These are phyloP conservation scores for Boehmeria nivea DNA, from an alignment of 306 rosid species.

Conservation along the genomic window DNA sequence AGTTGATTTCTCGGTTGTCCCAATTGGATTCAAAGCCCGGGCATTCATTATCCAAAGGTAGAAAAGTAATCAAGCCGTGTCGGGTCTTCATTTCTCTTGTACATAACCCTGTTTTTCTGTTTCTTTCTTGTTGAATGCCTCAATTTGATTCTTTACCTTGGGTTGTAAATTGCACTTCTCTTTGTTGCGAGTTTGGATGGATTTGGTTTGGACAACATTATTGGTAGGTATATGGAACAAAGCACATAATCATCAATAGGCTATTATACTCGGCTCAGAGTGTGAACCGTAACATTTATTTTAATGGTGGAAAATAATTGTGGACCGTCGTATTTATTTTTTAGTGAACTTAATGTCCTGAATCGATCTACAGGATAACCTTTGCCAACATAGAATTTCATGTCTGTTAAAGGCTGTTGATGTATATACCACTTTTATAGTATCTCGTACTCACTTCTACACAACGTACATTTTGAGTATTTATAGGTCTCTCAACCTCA, in stretches of 20 bases:
- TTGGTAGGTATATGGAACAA: not conserved
- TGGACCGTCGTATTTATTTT: too few relatives aligned
- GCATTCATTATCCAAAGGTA: constrained; percentile 16
- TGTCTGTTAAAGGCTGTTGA: too few relatives aligned
- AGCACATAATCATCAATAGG: not conserved
- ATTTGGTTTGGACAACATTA: not conserved
- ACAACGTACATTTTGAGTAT: too few relatives aligned
- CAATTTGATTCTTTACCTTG: constrained; percentile 6
- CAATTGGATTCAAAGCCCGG: constrained; percentile 22
- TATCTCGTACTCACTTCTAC: too few relatives aligned
- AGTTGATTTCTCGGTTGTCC: constrained; percentile 19
- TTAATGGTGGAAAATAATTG: too few relatives aligned
- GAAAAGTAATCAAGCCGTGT: constrained; percentile 9
- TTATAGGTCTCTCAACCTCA: too few relatives aligned
- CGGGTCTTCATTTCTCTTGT: constrained; percentile 24
- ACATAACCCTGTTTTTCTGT: constrained; percentile 20
- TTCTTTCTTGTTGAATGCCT: constrained; percentile 20
- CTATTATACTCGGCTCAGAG: not conserved
- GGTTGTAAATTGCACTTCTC: not conserved
- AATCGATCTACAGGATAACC: too few relatives aligned
- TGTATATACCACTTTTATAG: too few relatives aligned
- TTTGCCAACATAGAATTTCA: too few relatives aligned
- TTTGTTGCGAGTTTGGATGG: not conserved
- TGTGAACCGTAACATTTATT: too few relatives aligned
- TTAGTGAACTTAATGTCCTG: too few relatives aligned